These are phyloP conservation scores for Lantana camara DNA, from an alignment of 257 asterid genomes.

Conservation along the genomic window DNA sequence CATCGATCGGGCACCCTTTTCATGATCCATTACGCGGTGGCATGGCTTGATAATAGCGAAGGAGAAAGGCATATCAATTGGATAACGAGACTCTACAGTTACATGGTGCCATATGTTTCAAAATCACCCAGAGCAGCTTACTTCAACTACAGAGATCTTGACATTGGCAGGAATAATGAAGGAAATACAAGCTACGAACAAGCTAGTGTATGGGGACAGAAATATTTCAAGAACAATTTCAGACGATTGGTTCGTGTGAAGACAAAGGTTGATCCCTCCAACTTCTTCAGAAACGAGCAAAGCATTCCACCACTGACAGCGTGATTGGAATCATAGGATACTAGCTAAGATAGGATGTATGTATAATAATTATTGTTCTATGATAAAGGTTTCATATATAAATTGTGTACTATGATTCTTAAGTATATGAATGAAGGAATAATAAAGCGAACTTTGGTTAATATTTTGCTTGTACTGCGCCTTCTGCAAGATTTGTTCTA, in stretches of 20 bases:
- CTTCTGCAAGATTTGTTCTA: no score
- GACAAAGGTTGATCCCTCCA: no score
- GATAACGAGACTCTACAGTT: slow-evolving; percentile 21
- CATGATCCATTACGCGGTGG: slow-evolving; percentile 1
- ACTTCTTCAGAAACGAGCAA: slow-evolving; percentile 44
- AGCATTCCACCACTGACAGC: slow-evolving; percentile 27
- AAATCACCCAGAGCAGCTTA: slow-evolving; percentile 33
- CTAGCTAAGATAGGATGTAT: background rate
- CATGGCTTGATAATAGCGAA: background rate
- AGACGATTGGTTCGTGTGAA: no score
- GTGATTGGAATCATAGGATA: background rate
- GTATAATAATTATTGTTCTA: background rate
- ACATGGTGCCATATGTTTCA: slow-evolving; percentile 36
- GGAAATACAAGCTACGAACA: slow-evolving; percentile 34
- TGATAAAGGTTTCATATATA: background rate
- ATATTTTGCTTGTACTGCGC: background rate
- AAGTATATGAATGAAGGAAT: no score
- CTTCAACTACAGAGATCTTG: slow-evolving; percentile 43
- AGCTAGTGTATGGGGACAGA: no score
- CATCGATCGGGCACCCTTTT: slow-evolving; percentile 38
- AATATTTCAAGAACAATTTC: no score
- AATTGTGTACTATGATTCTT: no score
- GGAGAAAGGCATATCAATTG: slow-evolving; percentile 23
- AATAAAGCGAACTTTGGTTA: background rate
- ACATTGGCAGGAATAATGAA: slow-evolving; percentile 24